Evolutionary conservation across 345 rosid species (phyloP), one percentile per base, ranked within the genome.

Genomic region (Isatis tinctoria): DNA sequence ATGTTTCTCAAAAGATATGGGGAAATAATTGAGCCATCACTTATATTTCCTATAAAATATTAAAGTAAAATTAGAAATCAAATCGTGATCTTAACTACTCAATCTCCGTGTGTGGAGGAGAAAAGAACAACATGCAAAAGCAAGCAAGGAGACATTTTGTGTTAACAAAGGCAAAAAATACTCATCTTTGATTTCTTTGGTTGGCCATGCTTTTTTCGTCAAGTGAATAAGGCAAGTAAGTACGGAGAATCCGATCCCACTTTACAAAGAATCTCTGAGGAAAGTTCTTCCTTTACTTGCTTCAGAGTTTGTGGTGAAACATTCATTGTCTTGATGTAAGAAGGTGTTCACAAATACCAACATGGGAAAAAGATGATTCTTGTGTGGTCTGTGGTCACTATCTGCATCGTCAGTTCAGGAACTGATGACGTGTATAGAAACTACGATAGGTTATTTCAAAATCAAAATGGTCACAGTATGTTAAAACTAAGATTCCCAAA

Each of bases 251-350:
- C 69, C 57, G 73, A 70, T 83, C 90, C 90, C 92, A 87, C 82
- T 78, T 68, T 64, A 82, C 24, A 16, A 78, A 87, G 75, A 85
- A 89, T 27, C 92, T 87, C 67, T 79, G 84, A 10, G 88, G 82
- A 65, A 82, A 85, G 82, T 83, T 85, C 78, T 80, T 17, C 70
- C 70, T 83, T 22, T 22, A 79, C 65, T 86, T 11, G 84, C 87
- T 16, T 82, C 49, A 84, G n/a, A 83, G 85, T 75, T 86, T 88
- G 65, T 87, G 95, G 78, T 87, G 87, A 52, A 85, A 61, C 60
- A 51, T 27, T 72, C 24, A 11, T 20, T 75, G 64, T 84, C 88
- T 49, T 12, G 32, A 52, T 30, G 33, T 52, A 16, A 24, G n/a
- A 52, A 52, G 32, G 9, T 24, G 33, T 24, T 52, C 32, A 9